phyloP scores from a whole-genome alignment of 805 yeast genomes.

The Candida silvicultrix region DNA sequence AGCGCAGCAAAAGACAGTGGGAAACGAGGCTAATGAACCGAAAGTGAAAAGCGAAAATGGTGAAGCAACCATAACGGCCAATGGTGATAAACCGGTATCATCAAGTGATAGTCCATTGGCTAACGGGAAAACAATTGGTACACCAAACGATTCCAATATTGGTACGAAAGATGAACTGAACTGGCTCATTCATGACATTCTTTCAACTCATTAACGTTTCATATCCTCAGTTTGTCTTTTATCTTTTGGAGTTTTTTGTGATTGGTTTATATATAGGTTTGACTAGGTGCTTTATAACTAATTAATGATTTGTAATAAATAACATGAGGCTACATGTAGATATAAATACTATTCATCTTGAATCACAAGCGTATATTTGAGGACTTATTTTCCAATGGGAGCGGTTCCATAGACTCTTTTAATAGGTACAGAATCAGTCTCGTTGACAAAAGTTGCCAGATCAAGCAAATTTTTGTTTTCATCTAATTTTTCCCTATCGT shows the following conservation, averaged over 20 bases:
- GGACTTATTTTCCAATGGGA: too few species aligned
- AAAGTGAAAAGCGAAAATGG: not conserved
- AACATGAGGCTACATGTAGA: too few species aligned
- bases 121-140: not conserved
- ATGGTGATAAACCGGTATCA: not conserved
- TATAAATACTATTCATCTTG: too few species aligned
- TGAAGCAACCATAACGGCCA: not conserved
- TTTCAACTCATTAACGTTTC: constrained; percentile 10
- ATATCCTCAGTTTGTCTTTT: too few species aligned
- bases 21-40: not conserved
- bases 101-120: not conserved
- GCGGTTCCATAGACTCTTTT: constrained; percentile 12
- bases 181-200: constrained; percentile 64
- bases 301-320: not conserved
- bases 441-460: constrained; percentile 6
- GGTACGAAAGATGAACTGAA: constrained; percentile 65
- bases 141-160: constrained; percentile 24
- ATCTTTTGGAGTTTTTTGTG: not conserved
- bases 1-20: not conserved
- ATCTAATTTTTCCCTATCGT: constrained; percentile 8
- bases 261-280: not conserved
- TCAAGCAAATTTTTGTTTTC: constrained; percentile 14
- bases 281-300: not conserved
- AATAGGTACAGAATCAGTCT: constrained; percentile 8
- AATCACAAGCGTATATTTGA: too few species aligned